A percentile compares a stretch with the other conserved stretches of the same genome.
phyloP scores from a whole-genome alignment of 208 protist species.

The Trypanosoma vivax region DNA sequence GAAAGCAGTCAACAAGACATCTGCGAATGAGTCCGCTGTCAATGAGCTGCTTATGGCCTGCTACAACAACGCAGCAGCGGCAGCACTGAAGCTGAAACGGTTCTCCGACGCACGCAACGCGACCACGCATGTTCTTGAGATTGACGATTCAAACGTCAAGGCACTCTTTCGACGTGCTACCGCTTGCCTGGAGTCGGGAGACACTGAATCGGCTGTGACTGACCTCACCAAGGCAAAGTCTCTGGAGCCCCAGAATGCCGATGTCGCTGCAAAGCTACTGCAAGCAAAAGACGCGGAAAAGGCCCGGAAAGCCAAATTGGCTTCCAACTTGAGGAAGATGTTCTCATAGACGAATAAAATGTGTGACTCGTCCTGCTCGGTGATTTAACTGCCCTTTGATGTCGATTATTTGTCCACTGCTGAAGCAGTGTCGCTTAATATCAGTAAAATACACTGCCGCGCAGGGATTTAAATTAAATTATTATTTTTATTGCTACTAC shows the following conservation, averaged over 20 bases:
- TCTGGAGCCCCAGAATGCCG: slow-evolving; percentile 68
- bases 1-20: slow-evolving; percentile 27
- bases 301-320: slow-evolving; percentile 74
- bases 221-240: slow-evolving; percentile 51
- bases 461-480: too few relatives aligned
- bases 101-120: slow-evolving; percentile 49
- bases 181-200: slow-evolving; percentile 45
- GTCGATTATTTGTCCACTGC: background rate
- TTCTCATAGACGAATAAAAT: slow-evolving; percentile 39
- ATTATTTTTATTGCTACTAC: slow-evolving; percentile 9
- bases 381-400: slow-evolving; percentile 5
- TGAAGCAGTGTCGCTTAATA: too few relatives aligned
- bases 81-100: slow-evolving; percentile 53
- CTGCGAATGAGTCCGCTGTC: slow-evolving; percentile 33
- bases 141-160: slow-evolving; percentile 79
- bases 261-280: slow-evolving; percentile 57
- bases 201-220: slow-evolving; percentile 61
- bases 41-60: slow-evolving; percentile 77
- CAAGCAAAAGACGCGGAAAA: slow-evolving; percentile 73
- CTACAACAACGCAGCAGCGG: slow-evolving; percentile 82
- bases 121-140: slow-evolving; percentile 47
- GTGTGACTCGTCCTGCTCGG: background rate
- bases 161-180: slow-evolving; percentile 78
- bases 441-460: too few relatives aligned
- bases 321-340: slow-evolving; percentile 82